phyloP scores from a whole-genome alignment of 2,329 filamentous ascomycete species.

The Cordyceps javanica region DNA sequence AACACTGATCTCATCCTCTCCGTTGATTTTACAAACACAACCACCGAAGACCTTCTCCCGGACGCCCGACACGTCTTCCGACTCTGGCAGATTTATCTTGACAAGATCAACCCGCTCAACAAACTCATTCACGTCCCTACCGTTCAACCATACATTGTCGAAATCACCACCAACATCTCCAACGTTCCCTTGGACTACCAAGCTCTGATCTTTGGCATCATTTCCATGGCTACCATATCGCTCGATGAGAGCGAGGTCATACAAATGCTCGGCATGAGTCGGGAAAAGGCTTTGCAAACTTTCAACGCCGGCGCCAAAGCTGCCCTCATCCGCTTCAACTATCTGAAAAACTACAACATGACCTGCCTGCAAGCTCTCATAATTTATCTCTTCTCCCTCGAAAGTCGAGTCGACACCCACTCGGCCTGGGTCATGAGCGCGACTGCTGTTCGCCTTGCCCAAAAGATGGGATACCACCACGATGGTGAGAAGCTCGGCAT shows the following conservation, averaged over 20 bases:
- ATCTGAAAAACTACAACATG: conserved; percentile 53
- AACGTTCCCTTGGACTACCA: conserved; percentile 53
- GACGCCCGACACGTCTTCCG: conserved; percentile 59
- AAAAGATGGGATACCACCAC: conserved; percentile 61
- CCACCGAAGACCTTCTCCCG: conserved; percentile 52
- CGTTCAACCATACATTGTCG: conserved; percentile 57
- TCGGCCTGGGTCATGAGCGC: conserved; percentile 56
- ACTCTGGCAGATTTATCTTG: conserved; percentile 69
- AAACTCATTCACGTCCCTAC: conserved; percentile 69
- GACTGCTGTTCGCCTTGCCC: conserved; percentile 55
- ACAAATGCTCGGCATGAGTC: conserved; percentile 43
- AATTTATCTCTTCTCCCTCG: conserved; percentile 51
- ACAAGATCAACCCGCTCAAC: conserved; percentile 67
- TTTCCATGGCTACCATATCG: conserved; percentile 53
- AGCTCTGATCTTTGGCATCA: conserved; percentile 60
- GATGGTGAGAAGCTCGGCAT: conserved; percentile 53
- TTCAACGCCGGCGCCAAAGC: conserved; percentile 47
- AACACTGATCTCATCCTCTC: conserved; percentile 45
- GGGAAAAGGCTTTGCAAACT: conserved; percentile 43
- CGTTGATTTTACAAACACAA: conserved; percentile 32
- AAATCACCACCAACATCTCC: conserved; percentile 51
- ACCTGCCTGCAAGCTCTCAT: conserved; percentile 53
- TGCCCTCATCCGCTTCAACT: conserved; percentile 46
- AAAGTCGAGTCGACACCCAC: conserved; percentile 53
- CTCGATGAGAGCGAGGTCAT: conserved; percentile 50